These are phyloP conservation scores for Rubia tinctorum DNA, from an alignment of 305 asterid species.

Conservation along the genomic window DNA sequence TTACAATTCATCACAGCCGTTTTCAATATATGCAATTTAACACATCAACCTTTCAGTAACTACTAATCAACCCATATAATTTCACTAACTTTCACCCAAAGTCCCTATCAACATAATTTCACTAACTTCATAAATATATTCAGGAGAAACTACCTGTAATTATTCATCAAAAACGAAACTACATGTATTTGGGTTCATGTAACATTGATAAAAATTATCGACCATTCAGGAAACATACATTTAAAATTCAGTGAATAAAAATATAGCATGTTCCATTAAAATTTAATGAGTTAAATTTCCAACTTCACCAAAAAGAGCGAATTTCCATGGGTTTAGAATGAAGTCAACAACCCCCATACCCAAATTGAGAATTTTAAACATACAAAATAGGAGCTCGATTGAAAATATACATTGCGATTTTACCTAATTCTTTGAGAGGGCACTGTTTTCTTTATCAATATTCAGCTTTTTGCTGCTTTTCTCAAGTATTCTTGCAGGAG, in stretches of 20 bases:
- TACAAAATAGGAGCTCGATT: not conserved
- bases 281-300: not conserved
- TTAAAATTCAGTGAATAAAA: not conserved
- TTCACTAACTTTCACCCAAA: no score
- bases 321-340: not conserved
- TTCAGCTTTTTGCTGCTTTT: constrained; percentile 40
- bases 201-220: not conserved
- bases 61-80: no score
- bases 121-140: no score
- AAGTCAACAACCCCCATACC: not conserved
- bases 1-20: no score
- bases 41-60: no score
- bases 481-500: constrained; percentile 75
- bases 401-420: constrained; percentile 11
- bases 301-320: no score
- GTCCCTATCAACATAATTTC: no score
- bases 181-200: no score
- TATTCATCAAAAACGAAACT: no score
- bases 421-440: constrained; percentile 25
- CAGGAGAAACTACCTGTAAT: no score
- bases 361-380: not conserved
- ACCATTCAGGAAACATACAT: not conserved
- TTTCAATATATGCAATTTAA: no score
- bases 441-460: constrained; percentile 32
- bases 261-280: not conserved